Conservation (phyloP, 352 stramenopile species). For the Phytophthora tubulina region DNA sequence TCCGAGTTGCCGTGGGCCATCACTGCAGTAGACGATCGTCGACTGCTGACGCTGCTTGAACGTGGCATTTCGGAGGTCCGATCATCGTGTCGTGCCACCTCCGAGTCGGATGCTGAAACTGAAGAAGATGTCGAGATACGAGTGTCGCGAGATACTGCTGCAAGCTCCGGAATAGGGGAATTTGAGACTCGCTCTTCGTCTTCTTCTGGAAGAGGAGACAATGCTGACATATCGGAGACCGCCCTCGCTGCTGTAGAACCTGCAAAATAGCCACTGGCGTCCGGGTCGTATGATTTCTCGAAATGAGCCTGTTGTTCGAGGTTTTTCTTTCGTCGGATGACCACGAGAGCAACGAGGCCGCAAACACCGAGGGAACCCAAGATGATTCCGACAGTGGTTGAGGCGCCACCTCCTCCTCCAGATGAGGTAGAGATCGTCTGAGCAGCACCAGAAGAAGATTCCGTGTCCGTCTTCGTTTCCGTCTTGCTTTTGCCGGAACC, state of each 20-base stretch:
- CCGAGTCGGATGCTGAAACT: constrained; percentile 48
- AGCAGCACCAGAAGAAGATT: constrained; percentile 17
- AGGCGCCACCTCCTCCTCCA: constrained; percentile 40
- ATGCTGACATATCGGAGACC: constrained; percentile 31
- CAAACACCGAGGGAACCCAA: constrained; percentile 56
- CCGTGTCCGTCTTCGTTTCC: constrained; percentile 9
- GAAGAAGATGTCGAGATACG: constrained; percentile 64
- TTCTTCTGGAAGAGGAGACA: constrained; percentile 46
- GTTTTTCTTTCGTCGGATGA: constrained; percentile 65
- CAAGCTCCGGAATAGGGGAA: constrained; percentile 64
- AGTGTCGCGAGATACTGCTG: constrained; percentile 36
- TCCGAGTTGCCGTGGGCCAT: constrained; percentile 38
- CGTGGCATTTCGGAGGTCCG: constrained; percentile 29
- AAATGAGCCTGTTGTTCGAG: constrained; percentile 56
- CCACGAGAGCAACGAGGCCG: constrained; percentile 57
- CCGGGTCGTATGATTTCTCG: constrained; percentile 53
- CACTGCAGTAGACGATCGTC: constrained; percentile 62
- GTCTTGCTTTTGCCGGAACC: constrained; percentile 14
- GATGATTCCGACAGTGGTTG: constrained; percentile 59
- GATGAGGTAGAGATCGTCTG: constrained; percentile 59
- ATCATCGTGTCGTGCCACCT: constrained; percentile 44
- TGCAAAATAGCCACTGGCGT: constrained; percentile 56
- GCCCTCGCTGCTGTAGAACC: constrained; percentile 40
- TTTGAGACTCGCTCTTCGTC: constrained; percentile 37
- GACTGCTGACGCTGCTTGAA: constrained; percentile 28